Percentiles rank a stretch among this genome's conserved stretches.
These are phyloP conservation scores for Aquilaria agallochum DNA, from an alignment of 441 rosid genomes.

Conservation along the genomic window DNA sequence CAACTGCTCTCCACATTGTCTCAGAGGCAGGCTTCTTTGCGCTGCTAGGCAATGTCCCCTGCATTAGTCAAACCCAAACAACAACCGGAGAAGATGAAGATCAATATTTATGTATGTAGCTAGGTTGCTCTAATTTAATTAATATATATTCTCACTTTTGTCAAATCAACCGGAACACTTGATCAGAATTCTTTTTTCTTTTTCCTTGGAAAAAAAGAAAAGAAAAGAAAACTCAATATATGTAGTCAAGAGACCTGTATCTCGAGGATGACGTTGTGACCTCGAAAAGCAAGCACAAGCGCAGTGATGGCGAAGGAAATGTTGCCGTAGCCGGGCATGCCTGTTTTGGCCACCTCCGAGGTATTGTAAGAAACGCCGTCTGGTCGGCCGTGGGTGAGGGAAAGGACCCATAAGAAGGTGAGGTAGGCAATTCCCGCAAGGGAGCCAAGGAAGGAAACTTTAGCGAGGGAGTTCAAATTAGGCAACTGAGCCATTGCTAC, in stretches of 20 bases:
- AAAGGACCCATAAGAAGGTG: conserved; percentile 32
- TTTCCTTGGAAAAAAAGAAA: too few species aligned
- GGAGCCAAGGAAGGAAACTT: conserved; percentile 35
- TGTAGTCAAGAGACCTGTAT: conserved; percentile 33
- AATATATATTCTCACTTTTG: not conserved
- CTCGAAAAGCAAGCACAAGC: conserved; percentile 42
- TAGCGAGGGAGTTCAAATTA: conserved; percentile 35
- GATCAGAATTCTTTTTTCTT: too few species aligned
- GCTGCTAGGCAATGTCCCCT: conserved; percentile 50
- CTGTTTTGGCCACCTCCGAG: conserved; percentile 11
- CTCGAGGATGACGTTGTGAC: conserved; percentile 60
- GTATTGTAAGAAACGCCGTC: conserved; percentile 17
- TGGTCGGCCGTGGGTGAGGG: conserved; percentile 27
- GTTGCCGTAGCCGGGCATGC: conserved; percentile 23
- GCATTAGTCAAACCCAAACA: not conserved
- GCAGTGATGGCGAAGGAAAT: conserved; percentile 38
- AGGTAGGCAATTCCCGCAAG: conserved; percentile 26
- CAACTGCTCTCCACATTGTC: conserved; percentile 54
- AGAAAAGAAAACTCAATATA: too few species aligned
- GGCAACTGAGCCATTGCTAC: conserved; percentile 37
- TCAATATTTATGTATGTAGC: not conserved
- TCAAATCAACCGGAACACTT: too few species aligned
- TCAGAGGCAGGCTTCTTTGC: conserved; percentile 19
- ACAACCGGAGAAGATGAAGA: not conserved
- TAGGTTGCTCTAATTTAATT: not conserved